Base-by-base conservation (phyloP, 2,329 filamentous ascomycete species). In the Septoria petroselini region DNA sequence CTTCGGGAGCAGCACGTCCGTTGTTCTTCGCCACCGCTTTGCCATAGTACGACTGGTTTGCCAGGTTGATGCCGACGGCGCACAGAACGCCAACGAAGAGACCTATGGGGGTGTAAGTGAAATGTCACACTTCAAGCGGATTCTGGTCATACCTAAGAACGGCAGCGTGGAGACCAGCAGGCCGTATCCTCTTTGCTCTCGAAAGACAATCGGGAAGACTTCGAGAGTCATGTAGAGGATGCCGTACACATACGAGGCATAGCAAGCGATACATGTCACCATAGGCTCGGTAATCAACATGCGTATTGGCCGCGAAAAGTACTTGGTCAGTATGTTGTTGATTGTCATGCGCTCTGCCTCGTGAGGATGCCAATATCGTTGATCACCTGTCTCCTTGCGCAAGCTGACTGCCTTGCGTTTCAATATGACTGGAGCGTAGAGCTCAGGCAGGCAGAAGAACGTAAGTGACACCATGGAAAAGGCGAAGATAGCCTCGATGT, bases 221-320 rank as follows among this genome's bases (percentile, higher is more conserved):
- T 75, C 71, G 0, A 78, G 66, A 0, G 69, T 71, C 38, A 76
- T 65, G 57, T 76, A 77, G 14, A 77, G 64, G 3, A 77, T 59
- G 3, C 67, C 68, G 49, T 76, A 78, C 18, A 74, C 57, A 40
- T 58, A 59, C 3, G 52, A 56, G 6, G 57, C 57, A 41, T 59
- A 59, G 11, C 45, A 47, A 0, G 57, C 57, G 17, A 59, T 56
- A 25, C 66, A 69, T 1, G 70, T 66, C 8, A 77, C 69, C 60
- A 77, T 76, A 0, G 75, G 74, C 52, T 77, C 73, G 1, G 70
- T 74, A 12, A 68, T 52, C 3, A 78, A 63, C 72, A 78, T 76
- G 34, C 60, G 58, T 2, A 74, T 40, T 0, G 73, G 72, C 1
- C 72, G 68, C 11, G 62, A 63, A 19, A 75, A 62, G 47, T 75